These are phyloP conservation scores for Globisporangium radiosum DNA, from an alignment of 352 stramenopile species.

Conservation along the genomic window DNA sequence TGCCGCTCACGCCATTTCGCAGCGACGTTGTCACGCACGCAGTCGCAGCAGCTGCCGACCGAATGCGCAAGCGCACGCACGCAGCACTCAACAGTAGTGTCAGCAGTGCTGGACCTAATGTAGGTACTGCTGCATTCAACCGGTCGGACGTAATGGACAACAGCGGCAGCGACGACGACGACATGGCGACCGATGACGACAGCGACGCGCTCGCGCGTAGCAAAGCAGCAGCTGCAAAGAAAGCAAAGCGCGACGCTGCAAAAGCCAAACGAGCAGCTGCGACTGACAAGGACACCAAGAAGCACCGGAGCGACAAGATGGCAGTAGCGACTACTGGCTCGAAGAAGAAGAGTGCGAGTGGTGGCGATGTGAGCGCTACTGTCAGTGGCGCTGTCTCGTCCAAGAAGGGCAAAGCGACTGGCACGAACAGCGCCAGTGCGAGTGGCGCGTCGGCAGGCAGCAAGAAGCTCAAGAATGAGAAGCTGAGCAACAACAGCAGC, in stretches of 20 bases:
- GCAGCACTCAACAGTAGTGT: constrained; percentile 7
- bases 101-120: neutral
- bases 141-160: constrained; percentile 1
- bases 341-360: constrained; percentile 25
- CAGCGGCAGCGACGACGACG: constrained; percentile 14
- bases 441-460: neutral
- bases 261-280: constrained; percentile 6
- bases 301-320: neutral
- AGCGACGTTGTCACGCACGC: constrained; percentile 48
- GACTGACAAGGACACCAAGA: neutral
- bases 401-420: constrained; percentile 10
- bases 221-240: constrained; percentile 1
- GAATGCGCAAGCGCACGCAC: constrained; percentile 46
- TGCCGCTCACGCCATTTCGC: constrained; percentile 45
- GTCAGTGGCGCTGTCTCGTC: neutral
- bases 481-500: constrained; percentile 5
- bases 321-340: constrained; percentile 13
- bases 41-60: constrained; percentile 23
- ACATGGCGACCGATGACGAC: constrained; percentile 8
- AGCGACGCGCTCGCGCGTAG: no score
- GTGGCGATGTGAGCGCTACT: constrained; percentile 1
- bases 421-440: no score
- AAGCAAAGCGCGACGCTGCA: neutral
- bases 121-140: no score
- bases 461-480: constrained; percentile 11